These are phyloP conservation scores for Tritrichomonas foetus DNA, from an alignment of 208 protist species.

Conservation along the genomic window DNA sequence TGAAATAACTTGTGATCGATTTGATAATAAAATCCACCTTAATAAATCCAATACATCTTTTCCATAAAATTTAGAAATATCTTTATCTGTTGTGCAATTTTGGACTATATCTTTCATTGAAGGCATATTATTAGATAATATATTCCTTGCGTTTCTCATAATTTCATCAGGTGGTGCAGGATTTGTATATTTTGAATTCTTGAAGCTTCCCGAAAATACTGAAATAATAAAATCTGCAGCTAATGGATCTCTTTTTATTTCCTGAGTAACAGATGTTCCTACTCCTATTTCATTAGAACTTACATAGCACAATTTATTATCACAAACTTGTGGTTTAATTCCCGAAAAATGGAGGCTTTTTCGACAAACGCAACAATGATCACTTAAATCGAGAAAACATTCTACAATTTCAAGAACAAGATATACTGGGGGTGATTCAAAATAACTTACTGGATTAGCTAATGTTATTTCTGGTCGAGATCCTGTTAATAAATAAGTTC, in stretches of 20 bases:
- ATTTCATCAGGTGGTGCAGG: not conserved
- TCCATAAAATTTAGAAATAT: not conserved
- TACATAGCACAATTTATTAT: not conserved
- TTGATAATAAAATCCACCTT: not conserved
- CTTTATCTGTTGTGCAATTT: not conserved
- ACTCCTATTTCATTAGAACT: not conserved
- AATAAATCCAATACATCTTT: not conserved
- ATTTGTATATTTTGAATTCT: not conserved
- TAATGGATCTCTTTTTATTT: not conserved
- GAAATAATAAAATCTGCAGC: conserved; percentile 23
- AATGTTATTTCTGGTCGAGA: too few relatives aligned
- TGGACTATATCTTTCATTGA: not conserved
- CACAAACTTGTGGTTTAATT: not conserved
- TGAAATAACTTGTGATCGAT: not conserved
- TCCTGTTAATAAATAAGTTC: not conserved
- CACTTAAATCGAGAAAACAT: not conserved
- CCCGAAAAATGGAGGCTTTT: not conserved
- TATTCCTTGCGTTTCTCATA: not conserved
- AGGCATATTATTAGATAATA: not conserved
- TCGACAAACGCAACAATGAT: conserved; percentile 3
- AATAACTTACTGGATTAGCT: not conserved
- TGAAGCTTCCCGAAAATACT: not conserved
- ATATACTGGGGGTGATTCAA: not conserved
- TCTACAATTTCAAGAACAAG: not conserved
- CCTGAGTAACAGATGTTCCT: not conserved